Evolutionary conservation across 306 rosid species (phyloP), one percentile per base, ranked within the genome.

Genomic region (Begonia peltatifolia): DNA sequence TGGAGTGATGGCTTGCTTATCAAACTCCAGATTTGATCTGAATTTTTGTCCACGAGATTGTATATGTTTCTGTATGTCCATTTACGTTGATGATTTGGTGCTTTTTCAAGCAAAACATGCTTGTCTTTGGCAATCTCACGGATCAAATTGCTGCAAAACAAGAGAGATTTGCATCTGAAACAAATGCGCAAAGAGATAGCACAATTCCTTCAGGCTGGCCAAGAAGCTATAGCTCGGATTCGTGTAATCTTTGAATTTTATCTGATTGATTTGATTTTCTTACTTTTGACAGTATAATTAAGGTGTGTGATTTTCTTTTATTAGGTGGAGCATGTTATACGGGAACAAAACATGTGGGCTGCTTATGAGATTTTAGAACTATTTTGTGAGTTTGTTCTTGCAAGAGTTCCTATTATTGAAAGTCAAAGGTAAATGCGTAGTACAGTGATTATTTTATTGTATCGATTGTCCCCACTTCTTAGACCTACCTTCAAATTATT

Each of bases 351-450:
- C 59, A 67, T 66, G 42, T 81, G 94, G 85, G 95, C 77, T 56
- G 95, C 99, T 1, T 90, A 90, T 71, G 94, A 90, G 74, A 86
- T 90, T 60, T 65, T 90, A 65, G 99, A 86, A 92, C 78, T 90
- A 41, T 90, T 86, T 71, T 90, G 99, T 66, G 99, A 90, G 60
- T 90, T 90, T 54, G 65, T 86, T 65, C 95, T 90, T 59, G 99
- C 95, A 10, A 85, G 99, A 13, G 86, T 90, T 52, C 94, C 99
- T 10, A 79, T 90, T 22, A 74, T 90, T 51, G 99, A 90, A 72
- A 80, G 59, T 74, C 94, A 86, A 76, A 80, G 56, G 99, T 86
- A 80, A 72, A 72, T 63, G 46, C 55, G 42, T 42, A n/a, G 25
- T 11, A 67, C 48, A 15, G 46, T 25, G 11, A 53, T 55, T 58